Base-by-base conservation (phyloP, 768 basidiomycete species). In the Podaxis rugospora region DNA sequence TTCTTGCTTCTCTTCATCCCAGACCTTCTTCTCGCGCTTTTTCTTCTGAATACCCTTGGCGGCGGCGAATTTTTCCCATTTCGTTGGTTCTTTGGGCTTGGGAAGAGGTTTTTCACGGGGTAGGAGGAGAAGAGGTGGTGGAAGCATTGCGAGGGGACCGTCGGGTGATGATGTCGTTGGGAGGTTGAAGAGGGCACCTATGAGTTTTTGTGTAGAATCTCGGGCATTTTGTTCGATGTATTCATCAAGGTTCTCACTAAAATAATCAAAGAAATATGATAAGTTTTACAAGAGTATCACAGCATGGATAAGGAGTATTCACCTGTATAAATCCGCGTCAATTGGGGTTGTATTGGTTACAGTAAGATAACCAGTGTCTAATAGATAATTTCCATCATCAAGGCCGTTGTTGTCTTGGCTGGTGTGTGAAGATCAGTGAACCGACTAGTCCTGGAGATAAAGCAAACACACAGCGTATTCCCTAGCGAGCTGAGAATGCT, bases 1-100 rank as follows among this genome's bases (percentile, higher is more conserved):
- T 16, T 90, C 90, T 72, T 97, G 93, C 69, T 82, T 85, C 72
- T 96, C 95, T 67, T 98, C 95, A 72, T 98, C 95, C 92, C 92
- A 98, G 4, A 87, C 83, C 66, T 87, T 87, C 76, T 83, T 90
- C 11, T 96, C 93, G 49, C 84, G 84, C 51, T 76, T 82, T 68
- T 77, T 84, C 68, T 97, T 86, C 68, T 86, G 85, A 68, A 98
- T 98, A 39, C 97, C 97, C 77, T 97, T 98, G 39, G 92, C 88
- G 51, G 87, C 86, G 4, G 96, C 96, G 69, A 98, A 99, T 59
- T 84, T 80, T 77, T 98, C 93, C 97, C 97, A 99, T 74, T 97
- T 98, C 5, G 96, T 98, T 36, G 82, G 86, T 7, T 89, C 88
- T 74, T 96, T 97, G 2, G 91, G 90, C 68, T 94, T 95, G 0